Base-by-base conservation (phyloP, 257 asterid genomes). In the Plectranthus barbatus region DNA sequence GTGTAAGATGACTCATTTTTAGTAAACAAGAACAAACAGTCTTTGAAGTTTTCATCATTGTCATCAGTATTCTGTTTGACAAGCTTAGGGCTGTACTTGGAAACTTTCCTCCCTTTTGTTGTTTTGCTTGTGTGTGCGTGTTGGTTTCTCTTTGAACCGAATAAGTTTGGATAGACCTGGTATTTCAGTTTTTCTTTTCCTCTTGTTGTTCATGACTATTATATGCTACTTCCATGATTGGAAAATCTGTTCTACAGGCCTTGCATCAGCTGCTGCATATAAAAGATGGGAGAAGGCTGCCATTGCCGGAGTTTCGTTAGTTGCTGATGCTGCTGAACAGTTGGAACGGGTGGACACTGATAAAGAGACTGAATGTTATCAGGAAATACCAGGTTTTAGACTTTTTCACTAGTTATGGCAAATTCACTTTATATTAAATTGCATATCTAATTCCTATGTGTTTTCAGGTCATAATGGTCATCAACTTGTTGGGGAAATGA, bases 271-370 rank as follows among this genome's bases (percentile, higher is more conserved):
- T 62, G 86, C 96, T 76, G 97, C 99, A 31, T 93, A 84, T 75
- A 90, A 84, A 82, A 84, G 84, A 79, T 93, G 99, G 99, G 99
- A 93, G 86, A 90, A 87, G 69, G 99, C 97, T 79, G 99, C 99
- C 64, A 87, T 90, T 71, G 97, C 99, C 58, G 99, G 97, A 64
- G 99, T 93, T 51, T 90, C 97, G 19, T 80, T 93, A 83, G 99
- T 93, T 66, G 99, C 99, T 71, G 97, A 86, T 81, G 99, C 99
- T 71, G 99, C 99, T 19, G 99, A 87, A 74, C 97, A 90, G 73
- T 83, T 93, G 84, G 99, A 93, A 73, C 78, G 96, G 55, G 80
- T 84, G 66, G 63, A 80, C 71, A 79, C 84, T 18, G 89, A 80
- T 72, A 85, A 84, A 74, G 95, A 81, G 57, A 76, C 55, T 60